Percentiles rank a stretch among this genome's conserved stretches.
Evolutionary conservation across 1,139 yeast genomes (phyloP).

Genomic region (Saccharomycopsis crataegensis): DNA sequence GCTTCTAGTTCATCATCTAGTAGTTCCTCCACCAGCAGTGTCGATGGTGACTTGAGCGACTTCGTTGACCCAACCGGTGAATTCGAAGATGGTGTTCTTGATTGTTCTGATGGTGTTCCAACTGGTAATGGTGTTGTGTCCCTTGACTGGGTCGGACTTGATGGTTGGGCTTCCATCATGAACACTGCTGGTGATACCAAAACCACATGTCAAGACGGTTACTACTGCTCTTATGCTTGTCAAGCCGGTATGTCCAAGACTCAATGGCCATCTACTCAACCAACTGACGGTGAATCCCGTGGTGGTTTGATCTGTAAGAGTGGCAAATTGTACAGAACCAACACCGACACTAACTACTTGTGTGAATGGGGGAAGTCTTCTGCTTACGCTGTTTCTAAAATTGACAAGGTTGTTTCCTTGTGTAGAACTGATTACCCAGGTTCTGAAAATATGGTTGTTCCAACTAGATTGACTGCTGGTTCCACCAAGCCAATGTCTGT

Average conservation of each 20-base stretch:
- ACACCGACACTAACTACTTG: slow-evolving; percentile 47
- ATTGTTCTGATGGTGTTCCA: slow-evolving; percentile 50
- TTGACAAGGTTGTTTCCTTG: slow-evolving; percentile 55
- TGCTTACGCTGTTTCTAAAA: slow-evolving; percentile 52
- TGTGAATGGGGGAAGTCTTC: slow-evolving; percentile 72
- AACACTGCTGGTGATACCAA: slow-evolving; percentile 57
- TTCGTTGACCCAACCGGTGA: slow-evolving; percentile 44
- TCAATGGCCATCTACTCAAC: slow-evolving; percentile 75
- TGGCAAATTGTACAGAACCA: slow-evolving; percentile 65
- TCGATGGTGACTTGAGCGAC: slow-evolving; percentile 49
- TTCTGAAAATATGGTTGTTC: slow-evolving; percentile 80
- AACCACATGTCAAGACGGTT: slow-evolving; percentile 61
- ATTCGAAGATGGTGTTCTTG: slow-evolving; percentile 57
- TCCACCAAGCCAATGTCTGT: slow-evolving; percentile 50
- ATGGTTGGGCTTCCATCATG: slow-evolving; percentile 73
- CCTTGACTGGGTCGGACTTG: slow-evolving; percentile 49
- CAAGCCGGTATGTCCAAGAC: slow-evolving; percentile 89
- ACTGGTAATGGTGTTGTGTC: slow-evolving; percentile 70
- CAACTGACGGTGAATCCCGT: slow-evolving; percentile 65
- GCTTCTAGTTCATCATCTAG: slow-evolving; percentile 23
- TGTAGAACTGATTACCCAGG: slow-evolving; percentile 90
- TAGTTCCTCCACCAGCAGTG: slow-evolving; percentile 29
- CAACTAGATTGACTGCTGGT: slow-evolving; percentile 63
- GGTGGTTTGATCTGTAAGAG: slow-evolving; percentile 70
- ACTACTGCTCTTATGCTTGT: slow-evolving; percentile 79